Base-by-base conservation (phyloP, 495 filamentous ascomycete genomes). In the Opeltia flavorubescens region DNA sequence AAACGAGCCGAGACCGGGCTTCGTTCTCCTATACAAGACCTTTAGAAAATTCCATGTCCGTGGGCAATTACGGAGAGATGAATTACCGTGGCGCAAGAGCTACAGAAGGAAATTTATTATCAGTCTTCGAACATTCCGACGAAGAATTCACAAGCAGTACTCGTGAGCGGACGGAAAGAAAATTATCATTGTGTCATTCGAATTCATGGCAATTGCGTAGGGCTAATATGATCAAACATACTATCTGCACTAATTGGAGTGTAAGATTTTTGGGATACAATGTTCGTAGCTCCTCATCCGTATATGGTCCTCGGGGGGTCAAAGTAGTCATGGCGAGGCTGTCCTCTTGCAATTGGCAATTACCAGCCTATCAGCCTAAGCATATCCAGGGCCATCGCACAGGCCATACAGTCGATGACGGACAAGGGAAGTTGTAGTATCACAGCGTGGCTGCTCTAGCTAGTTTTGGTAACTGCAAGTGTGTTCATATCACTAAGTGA, bases 251-350 rank as follows among this genome's bases (percentile, higher is more conserved):
- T 31, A 86, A 70, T 59, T 89, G 83, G 17, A 98, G 78, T 61
- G 93, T 72, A 42, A 98, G 68, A 13, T 67, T 67, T 33, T 74
- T 57, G 0, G 91, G 91, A 68, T 95, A 98, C 38, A 98, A 80
- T 53, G 69, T 65, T 29, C 67, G 63, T 18, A 98, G 77, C 73
- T 98, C 93, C 45, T 84, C 81, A 44, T 76, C 64, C 34, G 79
- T 78, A 65, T 95, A 96, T 0, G 86, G 78, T 43, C 71, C 66
- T 18, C 86, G 79, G 24, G 85, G 83, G 26, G 70, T 64, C 23
- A 94, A 71, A 21, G 80, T 78, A 17, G 87, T 80, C 91, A 98
- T 98, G n/a, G n/a, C n/a, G n/a, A n/a, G n/a, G n/a, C n/a, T n/a
- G n/a, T 15, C 35, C 5, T 39, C 35, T 39, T 7, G 7, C 12